A percentile compares a stretch with the other conserved stretches of the same genome.
Conservation (phyloP, 768 basidiomycete species). For the Kwoniella newhampshirensis region DNA sequence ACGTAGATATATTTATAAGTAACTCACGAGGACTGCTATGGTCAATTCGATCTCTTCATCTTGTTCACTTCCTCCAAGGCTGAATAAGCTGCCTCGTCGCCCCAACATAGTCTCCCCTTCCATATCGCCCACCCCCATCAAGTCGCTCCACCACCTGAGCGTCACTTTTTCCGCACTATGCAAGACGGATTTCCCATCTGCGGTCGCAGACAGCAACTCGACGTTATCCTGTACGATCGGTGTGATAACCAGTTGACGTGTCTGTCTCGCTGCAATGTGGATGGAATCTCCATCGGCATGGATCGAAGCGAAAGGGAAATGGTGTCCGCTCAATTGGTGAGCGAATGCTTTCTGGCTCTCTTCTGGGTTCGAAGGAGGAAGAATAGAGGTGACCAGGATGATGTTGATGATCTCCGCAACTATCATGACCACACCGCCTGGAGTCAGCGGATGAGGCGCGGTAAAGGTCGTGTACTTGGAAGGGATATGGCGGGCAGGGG, state of each 20-base stretch:
- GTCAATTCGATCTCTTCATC: slow-evolving; percentile 43
- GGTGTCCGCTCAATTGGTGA: slow-evolving; percentile 4
- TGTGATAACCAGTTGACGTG: slow-evolving; percentile 5
- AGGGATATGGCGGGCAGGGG: slow-evolving; percentile 14
- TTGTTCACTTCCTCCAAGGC: slow-evolving; percentile 23
- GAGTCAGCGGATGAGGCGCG: slow-evolving; percentile 32
- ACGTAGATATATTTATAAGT: not conserved
- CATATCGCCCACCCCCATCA: slow-evolving; percentile 14
- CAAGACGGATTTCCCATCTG: slow-evolving; percentile 19
- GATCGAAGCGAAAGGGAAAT: slow-evolving; percentile 3
- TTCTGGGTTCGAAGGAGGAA: slow-evolving; percentile 12
- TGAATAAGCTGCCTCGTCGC: slow-evolving; percentile 29
- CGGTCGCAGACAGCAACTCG: slow-evolving; percentile 1
- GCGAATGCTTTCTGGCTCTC: slow-evolving; percentile 21
- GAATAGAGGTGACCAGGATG: slow-evolving; percentile 28
- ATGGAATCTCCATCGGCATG: slow-evolving; percentile 9
- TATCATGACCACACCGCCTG: slow-evolving; percentile 30
- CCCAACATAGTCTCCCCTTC: slow-evolving; percentile 6
- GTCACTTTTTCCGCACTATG: slow-evolving; percentile 21
- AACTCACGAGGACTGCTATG: slow-evolving; percentile 43
- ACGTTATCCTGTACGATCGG: not conserved
- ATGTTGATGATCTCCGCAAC: slow-evolving; percentile 36
- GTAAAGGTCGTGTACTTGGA: slow-evolving; percentile 12
- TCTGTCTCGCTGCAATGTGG: slow-evolving; percentile 6
- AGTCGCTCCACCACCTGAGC: slow-evolving; percentile 42